Evolutionary conservation across 2,329 filamentous ascomycete genomes (phyloP).

Genomic region (Ambrosiella cleistominuta): DNA sequence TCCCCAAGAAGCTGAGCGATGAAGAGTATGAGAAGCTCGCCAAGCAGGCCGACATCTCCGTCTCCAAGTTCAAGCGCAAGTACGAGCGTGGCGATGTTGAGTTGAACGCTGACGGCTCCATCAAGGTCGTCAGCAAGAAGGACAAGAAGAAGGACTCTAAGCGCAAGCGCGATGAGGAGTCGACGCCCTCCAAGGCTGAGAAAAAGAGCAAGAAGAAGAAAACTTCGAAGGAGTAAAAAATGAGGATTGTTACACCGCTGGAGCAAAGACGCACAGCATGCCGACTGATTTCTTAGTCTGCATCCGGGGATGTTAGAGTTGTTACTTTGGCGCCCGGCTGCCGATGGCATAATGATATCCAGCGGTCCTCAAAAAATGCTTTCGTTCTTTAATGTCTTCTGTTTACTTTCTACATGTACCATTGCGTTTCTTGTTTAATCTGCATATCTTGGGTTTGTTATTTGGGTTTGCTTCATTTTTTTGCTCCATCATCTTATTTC

Average conservation of each 20-base stretch:
- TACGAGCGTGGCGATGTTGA: slow-evolving; percentile 58
- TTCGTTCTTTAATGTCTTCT: slow-evolving; percentile 8
- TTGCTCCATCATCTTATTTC: slow-evolving; percentile 1
- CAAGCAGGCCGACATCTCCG: slow-evolving; percentile 48
- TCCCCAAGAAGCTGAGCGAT: slow-evolving; percentile 16
- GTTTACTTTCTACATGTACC: slow-evolving; percentile 11
- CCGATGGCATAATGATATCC: slow-evolving; percentile 4
- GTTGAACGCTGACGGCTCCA: slow-evolving; percentile 45
- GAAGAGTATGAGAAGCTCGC: slow-evolving; percentile 36
- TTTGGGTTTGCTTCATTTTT: slow-evolving; percentile 10
- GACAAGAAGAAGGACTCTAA: slow-evolving; percentile 57
- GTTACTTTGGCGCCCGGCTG: not conserved
- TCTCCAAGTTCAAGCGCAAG: slow-evolving; percentile 64
- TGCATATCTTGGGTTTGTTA: slow-evolving; percentile 12
- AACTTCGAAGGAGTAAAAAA: slow-evolving; percentile 14
- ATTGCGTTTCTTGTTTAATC: slow-evolving; percentile 12
- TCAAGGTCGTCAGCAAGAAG: slow-evolving; percentile 56
- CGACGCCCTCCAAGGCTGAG: slow-evolving; percentile 34
- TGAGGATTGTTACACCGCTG: not conserved
- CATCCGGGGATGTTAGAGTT: not conserved
- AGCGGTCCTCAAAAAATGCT: slow-evolving; percentile 5
- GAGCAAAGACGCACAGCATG: slow-evolving; percentile 4
- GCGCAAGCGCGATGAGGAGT: slow-evolving; percentile 50
- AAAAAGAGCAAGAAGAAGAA: slow-evolving; percentile 36
- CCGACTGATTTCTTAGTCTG: not conserved